Percentiles rank a stretch among this genome's conserved stretches.
Evolutionary conservation across 805 yeast species (phyloP).

Genomic region (Candida boidinii): DNA sequence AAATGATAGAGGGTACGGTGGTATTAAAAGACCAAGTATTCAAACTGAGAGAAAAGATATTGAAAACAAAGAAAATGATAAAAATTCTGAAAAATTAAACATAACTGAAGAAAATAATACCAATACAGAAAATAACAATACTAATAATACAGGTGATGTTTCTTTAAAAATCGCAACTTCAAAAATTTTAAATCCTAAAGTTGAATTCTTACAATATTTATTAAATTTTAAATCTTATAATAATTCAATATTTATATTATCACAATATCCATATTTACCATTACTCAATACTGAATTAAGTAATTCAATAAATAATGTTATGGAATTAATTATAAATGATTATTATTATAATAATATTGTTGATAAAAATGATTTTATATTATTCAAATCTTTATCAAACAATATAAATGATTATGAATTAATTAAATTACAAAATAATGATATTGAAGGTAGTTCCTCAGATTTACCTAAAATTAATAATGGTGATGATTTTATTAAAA

Average conservation of each 20-base stretch:
- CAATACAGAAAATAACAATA: constrained; percentile 9
- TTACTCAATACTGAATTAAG: constrained; percentile 42
- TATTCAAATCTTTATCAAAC: background rate
- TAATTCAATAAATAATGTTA: constrained; percentile 37
- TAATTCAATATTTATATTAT: constrained; percentile 52
- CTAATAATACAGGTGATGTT: background rate
- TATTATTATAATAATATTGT: constrained; percentile 29
- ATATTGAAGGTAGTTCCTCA: background rate
- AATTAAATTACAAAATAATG: background rate
- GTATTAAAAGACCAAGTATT: constrained; percentile 2
- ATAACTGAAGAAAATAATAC: constrained; percentile 6
- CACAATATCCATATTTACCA: constrained; percentile 54
- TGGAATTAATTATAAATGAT: constrained; percentile 41
- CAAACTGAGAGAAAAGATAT: constrained; percentile 1
- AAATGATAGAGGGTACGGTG: background rate
- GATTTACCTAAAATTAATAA: constrained; percentile 29
- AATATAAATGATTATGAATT: background rate
- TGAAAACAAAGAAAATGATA: background rate
- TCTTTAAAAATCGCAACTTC: background rate
- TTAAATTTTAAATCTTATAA: constrained; percentile 53
- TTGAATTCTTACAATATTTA: constrained; percentile 41
- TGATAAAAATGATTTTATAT: too few relatives aligned
- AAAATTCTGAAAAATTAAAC: constrained; percentile 1
- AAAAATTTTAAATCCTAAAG: constrained; percentile 22
- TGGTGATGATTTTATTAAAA: constrained; percentile 35